Evolutionary conservation across 306 rosid species (phyloP).

Genomic region (Cajanus cajan): DNA sequence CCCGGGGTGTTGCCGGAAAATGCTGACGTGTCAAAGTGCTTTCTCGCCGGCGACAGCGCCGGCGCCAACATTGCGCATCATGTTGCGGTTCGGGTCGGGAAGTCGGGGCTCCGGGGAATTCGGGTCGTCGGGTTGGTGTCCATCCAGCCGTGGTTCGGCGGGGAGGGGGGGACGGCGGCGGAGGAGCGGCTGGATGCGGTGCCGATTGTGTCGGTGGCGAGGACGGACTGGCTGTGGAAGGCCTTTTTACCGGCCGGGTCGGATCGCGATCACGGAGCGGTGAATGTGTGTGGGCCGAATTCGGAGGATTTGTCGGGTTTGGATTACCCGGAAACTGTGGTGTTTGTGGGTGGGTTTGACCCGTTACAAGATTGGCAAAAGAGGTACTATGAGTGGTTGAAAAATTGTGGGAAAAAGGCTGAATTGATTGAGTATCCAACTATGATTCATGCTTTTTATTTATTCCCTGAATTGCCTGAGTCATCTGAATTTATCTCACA

Average conservation of each 20-base stretch:
- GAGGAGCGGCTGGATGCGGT: conserved; percentile 47
- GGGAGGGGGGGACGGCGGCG: conserved; percentile 62
- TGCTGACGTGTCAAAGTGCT: conserved; percentile 56
- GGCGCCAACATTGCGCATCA: conserved; percentile 78
- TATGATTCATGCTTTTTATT: conserved; percentile 61
- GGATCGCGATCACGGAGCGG: conserved; percentile 47
- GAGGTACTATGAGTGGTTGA: conserved; percentile 61
- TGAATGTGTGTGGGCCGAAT: conserved; percentile 63
- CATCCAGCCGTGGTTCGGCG: conserved; percentile 83
- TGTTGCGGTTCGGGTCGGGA: conserved; percentile 43
- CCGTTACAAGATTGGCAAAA: conserved; percentile 78
- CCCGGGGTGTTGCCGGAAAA: conserved; percentile 31
- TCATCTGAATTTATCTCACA: conserved; percentile 37
- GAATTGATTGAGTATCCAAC: conserved; percentile 52
- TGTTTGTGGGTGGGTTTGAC: conserved; percentile 68
- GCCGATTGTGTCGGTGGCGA: conserved; percentile 41
- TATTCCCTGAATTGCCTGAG: conserved; percentile 59
- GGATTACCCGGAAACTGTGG: conserved; percentile 60
- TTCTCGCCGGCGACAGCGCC: conserved; percentile 80
- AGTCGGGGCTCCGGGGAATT: neutral
- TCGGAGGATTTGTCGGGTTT: conserved; percentile 49
- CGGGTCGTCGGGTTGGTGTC: conserved; percentile 50
- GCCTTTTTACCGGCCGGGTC: conserved; percentile 52
- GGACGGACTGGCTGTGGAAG: conserved; percentile 76
- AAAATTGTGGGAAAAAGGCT: conserved; percentile 47